Evolutionary conservation across 2,329 filamentous ascomycete species (phyloP).

Genomic region (Fusarium citri): DNA sequence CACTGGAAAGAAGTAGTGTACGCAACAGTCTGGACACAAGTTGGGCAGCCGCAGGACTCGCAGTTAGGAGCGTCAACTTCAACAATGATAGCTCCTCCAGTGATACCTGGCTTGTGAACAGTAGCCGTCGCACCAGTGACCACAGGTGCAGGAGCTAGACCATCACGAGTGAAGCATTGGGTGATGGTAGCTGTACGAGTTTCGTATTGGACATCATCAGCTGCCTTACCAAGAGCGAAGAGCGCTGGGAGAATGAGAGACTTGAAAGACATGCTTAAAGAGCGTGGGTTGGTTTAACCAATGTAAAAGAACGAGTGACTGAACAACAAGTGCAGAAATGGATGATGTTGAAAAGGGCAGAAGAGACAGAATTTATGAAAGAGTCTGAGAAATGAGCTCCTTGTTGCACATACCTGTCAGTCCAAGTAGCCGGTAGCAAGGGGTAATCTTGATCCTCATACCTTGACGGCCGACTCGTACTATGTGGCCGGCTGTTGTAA

Average conservation of each 20-base stretch:
- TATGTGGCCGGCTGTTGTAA: conserved; percentile 3
- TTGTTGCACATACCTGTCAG: background rate
- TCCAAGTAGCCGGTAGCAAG: background rate
- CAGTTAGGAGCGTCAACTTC: conserved; percentile 32
- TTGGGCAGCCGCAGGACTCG: conserved; percentile 24
- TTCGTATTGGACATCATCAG: conserved; percentile 11
- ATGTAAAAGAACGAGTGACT: conserved; percentile 6
- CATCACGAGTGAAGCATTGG: conserved; percentile 16
- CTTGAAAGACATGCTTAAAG: conserved; percentile 12
- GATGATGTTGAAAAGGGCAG: too few species aligned
- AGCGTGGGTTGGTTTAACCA: background rate
- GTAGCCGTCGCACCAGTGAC: background rate
- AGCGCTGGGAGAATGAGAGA: conserved; percentile 10
- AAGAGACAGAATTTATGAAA: background rate
- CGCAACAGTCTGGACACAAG: conserved; percentile 26
- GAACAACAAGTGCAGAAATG: too few species aligned
- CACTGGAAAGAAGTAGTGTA: conserved; percentile 20
- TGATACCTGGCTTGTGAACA: conserved; percentile 15
- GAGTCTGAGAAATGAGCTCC: background rate
- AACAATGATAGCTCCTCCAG: conserved; percentile 24
- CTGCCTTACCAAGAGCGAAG: background rate
- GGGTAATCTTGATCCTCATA: background rate
- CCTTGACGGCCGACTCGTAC: background rate
- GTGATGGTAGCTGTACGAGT: conserved; percentile 29
- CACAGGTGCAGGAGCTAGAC: background rate